Evolutionary conservation across 257 asterid genomes (phyloP).

Genomic region (Solanum arcanum): DNA sequence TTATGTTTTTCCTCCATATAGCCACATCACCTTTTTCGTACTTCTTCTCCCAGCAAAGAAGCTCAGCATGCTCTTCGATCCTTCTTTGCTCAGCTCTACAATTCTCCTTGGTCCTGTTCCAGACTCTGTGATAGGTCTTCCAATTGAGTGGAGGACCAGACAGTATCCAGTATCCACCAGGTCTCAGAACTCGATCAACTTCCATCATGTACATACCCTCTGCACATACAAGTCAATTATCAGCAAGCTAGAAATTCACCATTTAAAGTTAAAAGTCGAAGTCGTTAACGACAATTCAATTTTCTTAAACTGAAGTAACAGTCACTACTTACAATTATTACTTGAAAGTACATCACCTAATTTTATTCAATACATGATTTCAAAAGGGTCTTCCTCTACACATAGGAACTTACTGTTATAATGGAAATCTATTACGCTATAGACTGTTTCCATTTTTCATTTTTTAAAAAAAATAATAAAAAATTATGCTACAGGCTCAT

Average conservation of each 20-base stretch:
- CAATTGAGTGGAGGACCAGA: conserved; percentile 98
- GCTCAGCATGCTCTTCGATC: conserved; percentile 75
- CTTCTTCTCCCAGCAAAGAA: conserved; percentile 96
- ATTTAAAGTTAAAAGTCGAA: neutral
- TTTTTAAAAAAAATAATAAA: too few species aligned
- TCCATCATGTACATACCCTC: conserved; percentile 81
- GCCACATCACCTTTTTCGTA: conserved; percentile 88
- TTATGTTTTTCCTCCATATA: conserved; percentile 57
- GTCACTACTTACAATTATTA: neutral
- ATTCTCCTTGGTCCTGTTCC: conserved; percentile 82
- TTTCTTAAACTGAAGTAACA: neutral
- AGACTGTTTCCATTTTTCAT: neutral
- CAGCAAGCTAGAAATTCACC: neutral
- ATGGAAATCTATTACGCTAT: neutral
- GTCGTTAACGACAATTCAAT: neutral
- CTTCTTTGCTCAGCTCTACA: conserved; percentile 64
- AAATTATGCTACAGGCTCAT: neutral
- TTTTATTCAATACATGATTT: neutral
- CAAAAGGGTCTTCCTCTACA: neutral
- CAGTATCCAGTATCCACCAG: conserved; percentile 90
- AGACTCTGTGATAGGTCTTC: conserved; percentile 66
- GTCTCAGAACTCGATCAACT: conserved; percentile 89
- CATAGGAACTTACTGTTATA: neutral
- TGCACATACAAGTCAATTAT: conserved; percentile 10
- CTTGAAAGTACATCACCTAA: neutral